Conservation (phyloP, 1,139 yeast genomes). For the Diutina ranongensis region DNA sequence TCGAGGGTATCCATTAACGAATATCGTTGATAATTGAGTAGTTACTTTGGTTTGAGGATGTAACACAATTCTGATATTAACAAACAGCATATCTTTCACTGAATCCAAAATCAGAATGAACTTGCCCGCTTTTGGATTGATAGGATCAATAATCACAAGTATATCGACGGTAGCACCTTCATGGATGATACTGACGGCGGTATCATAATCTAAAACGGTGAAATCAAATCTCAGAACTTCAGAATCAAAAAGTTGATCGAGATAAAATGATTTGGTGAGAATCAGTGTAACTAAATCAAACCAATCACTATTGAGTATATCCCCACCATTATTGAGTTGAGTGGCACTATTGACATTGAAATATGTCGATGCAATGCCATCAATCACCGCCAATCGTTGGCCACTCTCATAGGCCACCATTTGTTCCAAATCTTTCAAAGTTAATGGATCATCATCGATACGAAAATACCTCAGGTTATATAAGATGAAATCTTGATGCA, state of each 20-base stretch:
- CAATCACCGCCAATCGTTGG: conserved; percentile 21
- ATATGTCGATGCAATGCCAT: conserved; percentile 21
- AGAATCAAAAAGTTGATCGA: conserved; percentile 18
- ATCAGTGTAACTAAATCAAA: conserved; percentile 34
- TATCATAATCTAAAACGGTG: conserved; percentile 20
- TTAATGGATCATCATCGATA: conserved; percentile 14
- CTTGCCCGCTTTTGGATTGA: conserved; percentile 57
- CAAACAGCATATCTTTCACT: conserved; percentile 28
- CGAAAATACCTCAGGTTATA: conserved; percentile 34
- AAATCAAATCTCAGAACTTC: conserved; percentile 34
- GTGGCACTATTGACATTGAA: conserved; percentile 14
- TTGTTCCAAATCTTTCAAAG: conserved; percentile 16
- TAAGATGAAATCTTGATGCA: conserved; percentile 23
- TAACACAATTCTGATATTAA: conserved; percentile 42
- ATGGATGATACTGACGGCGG: conserved; percentile 17
- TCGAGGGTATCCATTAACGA: neutral
- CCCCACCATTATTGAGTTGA: conserved; percentile 13
- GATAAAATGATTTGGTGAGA: conserved; percentile 34
- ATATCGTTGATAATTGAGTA: neutral
- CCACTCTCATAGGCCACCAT: conserved; percentile 25
- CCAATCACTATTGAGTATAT: conserved; percentile 26
- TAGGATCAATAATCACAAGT: conserved; percentile 58
- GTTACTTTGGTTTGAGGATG: conserved; percentile 34
- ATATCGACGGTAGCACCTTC: conserved; percentile 32
- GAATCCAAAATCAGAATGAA: conserved; percentile 34